Conservation (phyloP, 805 yeast genomes). For the Candida fluviatilis region DNA sequence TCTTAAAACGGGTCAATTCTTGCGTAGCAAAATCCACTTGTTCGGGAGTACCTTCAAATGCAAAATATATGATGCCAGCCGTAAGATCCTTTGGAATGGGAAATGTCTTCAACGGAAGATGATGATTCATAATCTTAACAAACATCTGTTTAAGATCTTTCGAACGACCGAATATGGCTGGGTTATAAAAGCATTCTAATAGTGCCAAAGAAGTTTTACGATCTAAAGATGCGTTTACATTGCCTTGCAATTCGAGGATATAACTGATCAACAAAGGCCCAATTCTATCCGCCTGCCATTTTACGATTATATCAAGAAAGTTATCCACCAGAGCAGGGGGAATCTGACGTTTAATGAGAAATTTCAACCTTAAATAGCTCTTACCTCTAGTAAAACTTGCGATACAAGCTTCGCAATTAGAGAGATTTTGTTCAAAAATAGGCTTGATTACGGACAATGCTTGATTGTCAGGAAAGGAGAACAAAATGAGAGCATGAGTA, state of each 20-base stretch:
- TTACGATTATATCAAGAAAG: slow-evolving; percentile 27
- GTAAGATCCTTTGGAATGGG: slow-evolving; percentile 9
- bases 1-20: slow-evolving; percentile 15
- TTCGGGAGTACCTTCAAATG: slow-evolving; percentile 48
- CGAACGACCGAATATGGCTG: slow-evolving; percentile 1
- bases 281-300: slow-evolving; percentile 23
- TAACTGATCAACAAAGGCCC: slow-evolving; percentile 11
- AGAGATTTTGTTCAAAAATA: slow-evolving; percentile 35
- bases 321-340: slow-evolving; percentile 23
- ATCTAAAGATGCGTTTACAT: neutral
- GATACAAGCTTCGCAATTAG: slow-evolving; percentile 52
- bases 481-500: slow-evolving; percentile 52
- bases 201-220: neutral
- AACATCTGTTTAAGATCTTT: neutral
- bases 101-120: neutral
- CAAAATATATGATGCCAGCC: slow-evolving; percentile 53
- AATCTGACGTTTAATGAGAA: slow-evolving; percentile 47
- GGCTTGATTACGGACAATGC: slow-evolving; percentile 42
- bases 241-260: too few species aligned
- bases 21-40: slow-evolving; percentile 43
- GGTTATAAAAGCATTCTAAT: slow-evolving; percentile 4
- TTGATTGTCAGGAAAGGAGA: slow-evolving; percentile 53
- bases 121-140: slow-evolving; percentile 1
- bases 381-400: slow-evolving; percentile 50
- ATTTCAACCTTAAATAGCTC: slow-evolving; percentile 46